A percentile compares a stretch with the other conserved stretches of the same genome.
These are phyloP conservation scores for Podaxis carcinomalis DNA, from an alignment of 768 basidiomycete species.

Conservation along the genomic window DNA sequence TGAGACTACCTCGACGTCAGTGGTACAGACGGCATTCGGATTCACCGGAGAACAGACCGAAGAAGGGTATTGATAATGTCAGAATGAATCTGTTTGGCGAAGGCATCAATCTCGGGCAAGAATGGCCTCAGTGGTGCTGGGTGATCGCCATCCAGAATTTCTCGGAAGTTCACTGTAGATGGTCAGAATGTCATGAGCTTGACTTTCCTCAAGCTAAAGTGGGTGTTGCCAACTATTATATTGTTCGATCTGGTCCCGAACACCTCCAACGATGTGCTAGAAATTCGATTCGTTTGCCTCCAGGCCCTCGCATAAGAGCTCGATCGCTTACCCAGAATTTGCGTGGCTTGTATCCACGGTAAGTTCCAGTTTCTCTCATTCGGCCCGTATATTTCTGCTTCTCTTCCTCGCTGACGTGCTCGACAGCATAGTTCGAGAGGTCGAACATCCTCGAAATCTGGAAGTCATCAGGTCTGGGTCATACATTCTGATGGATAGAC, in stretches of 20 bases:
- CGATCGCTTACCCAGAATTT: slow-evolving; percentile 38
- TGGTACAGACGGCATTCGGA: neutral
- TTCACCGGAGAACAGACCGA: slow-evolving; percentile 14
- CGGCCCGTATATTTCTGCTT: slow-evolving; percentile 33
- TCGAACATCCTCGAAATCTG: slow-evolving; percentile 37
- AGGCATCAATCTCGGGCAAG: slow-evolving; percentile 30
- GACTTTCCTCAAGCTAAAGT: neutral
- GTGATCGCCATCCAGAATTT: slow-evolving; percentile 29
- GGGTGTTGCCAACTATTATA: slow-evolving; percentile 31
- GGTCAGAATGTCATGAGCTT: neutral
- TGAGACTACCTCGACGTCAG: slow-evolving; percentile 17
- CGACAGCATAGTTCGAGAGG: slow-evolving; percentile 42
- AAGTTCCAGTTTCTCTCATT: slow-evolving; percentile 41
- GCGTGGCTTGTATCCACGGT: slow-evolving; percentile 49
- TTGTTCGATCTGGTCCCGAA: slow-evolving; percentile 41
- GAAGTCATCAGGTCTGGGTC: neutral
- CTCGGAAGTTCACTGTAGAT: slow-evolving; percentile 25
- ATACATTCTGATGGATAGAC: no score
- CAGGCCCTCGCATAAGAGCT: neutral
- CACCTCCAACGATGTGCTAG: slow-evolving; percentile 36
- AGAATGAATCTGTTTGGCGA: slow-evolving; percentile 31
- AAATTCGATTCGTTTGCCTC: neutral
- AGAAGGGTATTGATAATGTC: slow-evolving; percentile 32
- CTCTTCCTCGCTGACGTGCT: slow-evolving; percentile 35
- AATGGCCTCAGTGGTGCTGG: slow-evolving; percentile 33